Base-by-base conservation (phyloP, 148 eudicot species). In the Talinum fruticosum region DNA sequence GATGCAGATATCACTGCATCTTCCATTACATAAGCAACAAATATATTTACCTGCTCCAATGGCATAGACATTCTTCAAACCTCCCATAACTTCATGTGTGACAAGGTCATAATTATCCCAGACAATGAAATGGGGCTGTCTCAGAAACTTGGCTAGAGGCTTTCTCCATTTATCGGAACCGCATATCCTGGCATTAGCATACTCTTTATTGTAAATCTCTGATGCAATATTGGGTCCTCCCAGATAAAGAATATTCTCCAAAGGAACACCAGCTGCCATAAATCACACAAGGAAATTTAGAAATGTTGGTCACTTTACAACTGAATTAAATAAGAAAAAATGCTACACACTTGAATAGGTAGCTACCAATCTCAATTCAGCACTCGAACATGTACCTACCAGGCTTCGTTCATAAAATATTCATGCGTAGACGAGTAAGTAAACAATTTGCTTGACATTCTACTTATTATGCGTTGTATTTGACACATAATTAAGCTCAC, bases 1-100 rank as follows among this genome's bases (percentile, higher is more conserved):
- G 10, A 26, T 51, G 53, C 51, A 70, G n/a, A 38, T 23, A 38
- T 70, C 19, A 57, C 32, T 0, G 33, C 14, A 79, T 54, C 53
- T 53, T 5, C 76, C 54, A 47, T 49, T 28, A 12, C 19, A 73
- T 16, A 36, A 77, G 28, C 8, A 47, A 38, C 16, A 62, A 19
- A n/a, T 12, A 72, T 78, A 47, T 79, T 81, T 87, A 94, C 98
- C 98, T 49, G 95, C 97, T 72, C 98, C 98, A 83, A 94, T 94
- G 69, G 98, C 98, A 88, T 94, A 94, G 41, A 94, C 97, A 77
- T 94, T 94, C 86, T 94, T 94, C 79, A 94, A 81, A 47, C 98
- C 98, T 59, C 98, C 98, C 98, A 94, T 92, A 75, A 94, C 97
- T 86, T 94, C 97, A 83, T 94, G 98, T 65, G 98, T 94, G 78